Percentiles rank a stretch among this genome's conserved stretches.
These are phyloP conservation scores for Cutaneotrichosporon sp. DNA, from an alignment of 1,284 basidiomycete genomes.

Conservation along the genomic window DNA sequence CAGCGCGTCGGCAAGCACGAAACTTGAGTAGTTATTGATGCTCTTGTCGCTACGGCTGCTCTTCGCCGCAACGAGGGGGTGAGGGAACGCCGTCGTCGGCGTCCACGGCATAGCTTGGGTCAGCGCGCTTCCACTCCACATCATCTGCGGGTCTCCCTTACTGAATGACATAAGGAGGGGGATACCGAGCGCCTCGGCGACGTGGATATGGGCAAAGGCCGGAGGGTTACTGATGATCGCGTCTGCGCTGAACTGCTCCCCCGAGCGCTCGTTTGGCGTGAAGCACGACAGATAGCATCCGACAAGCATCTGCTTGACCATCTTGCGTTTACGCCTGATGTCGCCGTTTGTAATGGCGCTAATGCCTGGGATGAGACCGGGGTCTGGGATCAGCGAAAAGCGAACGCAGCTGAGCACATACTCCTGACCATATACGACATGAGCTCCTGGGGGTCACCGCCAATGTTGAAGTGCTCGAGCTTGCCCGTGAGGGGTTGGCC, in stretches of 20 bases:
- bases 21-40: constrained; percentile 58
- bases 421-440: constrained; percentile 49
- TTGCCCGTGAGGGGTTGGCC: constrained; percentile 38
- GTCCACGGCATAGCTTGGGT: constrained; percentile 63
- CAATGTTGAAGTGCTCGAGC: constrained; percentile 42
- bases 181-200: constrained; percentile 61
- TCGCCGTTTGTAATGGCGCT: constrained; percentile 38
- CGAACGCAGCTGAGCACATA: constrained; percentile 23
- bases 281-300: constrained; percentile 59
- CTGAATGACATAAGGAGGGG: constrained; percentile 54
- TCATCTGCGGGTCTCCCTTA: neutral
- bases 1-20: constrained; percentile 56
- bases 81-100: constrained; percentile 59
- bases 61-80: constrained; percentile 59
- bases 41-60: constrained; percentile 43
- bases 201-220: constrained; percentile 60
- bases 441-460: constrained; percentile 44
- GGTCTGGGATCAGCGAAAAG: constrained; percentile 27
- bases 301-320: constrained; percentile 53
- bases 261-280: constrained; percentile 51
- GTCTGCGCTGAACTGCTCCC: constrained; percentile 56
- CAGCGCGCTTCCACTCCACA: neutral
- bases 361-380: constrained; percentile 39
- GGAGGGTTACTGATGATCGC: constrained; percentile 64
- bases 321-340: constrained; percentile 38